These are phyloP conservation scores for Kuraishia hungarica DNA, from an alignment of 805 yeast genomes.

Conservation along the genomic window DNA sequence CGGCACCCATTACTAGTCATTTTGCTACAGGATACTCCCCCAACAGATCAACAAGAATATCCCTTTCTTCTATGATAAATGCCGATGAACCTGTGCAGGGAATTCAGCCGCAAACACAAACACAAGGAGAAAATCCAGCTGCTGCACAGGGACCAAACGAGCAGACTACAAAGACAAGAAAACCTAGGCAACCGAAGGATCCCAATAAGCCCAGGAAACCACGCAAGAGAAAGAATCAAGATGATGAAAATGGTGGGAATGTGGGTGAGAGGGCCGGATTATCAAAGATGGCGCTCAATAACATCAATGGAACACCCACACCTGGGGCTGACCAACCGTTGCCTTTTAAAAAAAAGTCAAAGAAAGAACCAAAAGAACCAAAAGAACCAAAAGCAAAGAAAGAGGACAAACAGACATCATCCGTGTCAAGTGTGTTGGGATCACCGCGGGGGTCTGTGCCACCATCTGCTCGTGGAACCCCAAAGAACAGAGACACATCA, in stretches of 20 bases:
- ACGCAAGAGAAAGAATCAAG: background rate
- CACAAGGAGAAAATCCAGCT: background rate
- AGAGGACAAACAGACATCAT: background rate
- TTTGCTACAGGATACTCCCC: background rate
- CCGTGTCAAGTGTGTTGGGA: background rate
- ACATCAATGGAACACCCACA: background rate
- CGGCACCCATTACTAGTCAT: background rate
- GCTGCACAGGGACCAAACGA: background rate
- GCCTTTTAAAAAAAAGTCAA: background rate
- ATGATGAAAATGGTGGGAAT: background rate
- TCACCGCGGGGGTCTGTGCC: background rate
- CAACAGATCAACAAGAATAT: conserved; percentile 7
- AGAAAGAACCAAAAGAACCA: background rate
- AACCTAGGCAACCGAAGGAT: background rate
- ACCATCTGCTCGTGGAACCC: background rate
- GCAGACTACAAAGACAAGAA: background rate
- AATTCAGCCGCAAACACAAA: no score
- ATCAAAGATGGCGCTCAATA: background rate
- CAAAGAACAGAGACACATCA: background rate
- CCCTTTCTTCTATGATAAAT: conserved; percentile 18
- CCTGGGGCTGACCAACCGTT: background rate
- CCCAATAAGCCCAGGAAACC: background rate
- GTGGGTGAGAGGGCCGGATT: background rate
- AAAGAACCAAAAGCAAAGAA: background rate
- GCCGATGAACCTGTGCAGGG: conserved; percentile 6